Base-by-base conservation (phyloP, 306 rosid genomes). In the Gastrolobium bilobum region DNA sequence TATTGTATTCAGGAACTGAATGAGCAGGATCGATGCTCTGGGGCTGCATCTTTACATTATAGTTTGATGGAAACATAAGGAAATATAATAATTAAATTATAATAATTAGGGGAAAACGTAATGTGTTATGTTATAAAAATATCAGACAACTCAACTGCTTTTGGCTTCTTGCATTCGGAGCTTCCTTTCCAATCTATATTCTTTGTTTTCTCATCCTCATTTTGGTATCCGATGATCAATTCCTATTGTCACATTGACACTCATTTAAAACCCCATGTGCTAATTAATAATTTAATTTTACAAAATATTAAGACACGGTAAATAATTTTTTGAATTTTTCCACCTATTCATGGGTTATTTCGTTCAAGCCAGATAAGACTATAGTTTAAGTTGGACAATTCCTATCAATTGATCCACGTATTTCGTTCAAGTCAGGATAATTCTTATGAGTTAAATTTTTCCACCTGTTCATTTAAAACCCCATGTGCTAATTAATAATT, bases 81-180 rank as follows among this genome's bases (percentile, higher is more conserved):
- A 50, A 59, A 20, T 38, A 80, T 46, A 66, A 73, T 42, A 75
- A 29, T 34, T 31, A 76, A 35, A 47, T 61, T 51, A 68, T 30
- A 71, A 47, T 80, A 80, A 67, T 20, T 48, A 59, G 69, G 58
- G 58, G 65, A 39, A 48, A 77, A 62, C 30, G 15, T 3, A 48
- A 76, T 52, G 77, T 73, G 51, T 64, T 9, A 52, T 56, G 29
- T 30, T 53, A 68, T 75, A 48, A 74, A 73, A 75, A 53, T 76
- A 76, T 53, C 7, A 75, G 76, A 75, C 77, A 75, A 82, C 78
- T 79, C 73, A 79, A 84, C 88, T 64, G 82, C 83, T 90, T 83
- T 86, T 86, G 98, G 91, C 94, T 81, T 52, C 62, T 88, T 82
- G 84, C 85, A 60, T 61, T 81, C 39, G 91, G 91, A 87, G 75